Evolutionary conservation across 2,329 filamentous ascomycete genomes (phyloP).

Genomic region (Tolypocladium amazonense): DNA sequence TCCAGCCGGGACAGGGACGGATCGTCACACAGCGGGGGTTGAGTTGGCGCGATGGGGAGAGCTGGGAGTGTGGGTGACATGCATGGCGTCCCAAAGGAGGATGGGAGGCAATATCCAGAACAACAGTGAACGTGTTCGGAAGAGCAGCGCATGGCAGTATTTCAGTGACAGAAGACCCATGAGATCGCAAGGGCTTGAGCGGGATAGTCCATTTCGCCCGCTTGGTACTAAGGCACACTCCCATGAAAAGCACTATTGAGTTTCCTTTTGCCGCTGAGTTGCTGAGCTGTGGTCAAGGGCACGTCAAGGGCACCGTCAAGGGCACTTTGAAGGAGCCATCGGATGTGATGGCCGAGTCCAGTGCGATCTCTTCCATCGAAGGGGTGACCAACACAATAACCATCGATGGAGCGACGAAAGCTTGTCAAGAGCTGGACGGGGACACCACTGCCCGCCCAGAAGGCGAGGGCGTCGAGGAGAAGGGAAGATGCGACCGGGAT

Average conservation of each 20-base stretch:
- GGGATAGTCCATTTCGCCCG: too few species aligned
- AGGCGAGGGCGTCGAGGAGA: background rate
- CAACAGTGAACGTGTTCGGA: background rate
- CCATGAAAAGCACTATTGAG: background rate
- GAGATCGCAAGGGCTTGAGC: background rate
- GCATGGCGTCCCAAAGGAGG: background rate
- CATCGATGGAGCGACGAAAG: background rate
- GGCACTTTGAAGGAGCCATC: too few species aligned
- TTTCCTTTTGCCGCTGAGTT: background rate
- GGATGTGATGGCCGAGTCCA: background rate
- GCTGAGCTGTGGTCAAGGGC: background rate
- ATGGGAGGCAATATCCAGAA: background rate
- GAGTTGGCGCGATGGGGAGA: slow-evolving; percentile 6
- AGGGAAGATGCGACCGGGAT: background rate
- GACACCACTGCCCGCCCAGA: too few species aligned
- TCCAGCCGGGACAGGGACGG: slow-evolving; percentile 11
- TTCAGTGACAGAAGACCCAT: background rate
- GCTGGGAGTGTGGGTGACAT: slow-evolving; percentile 13
- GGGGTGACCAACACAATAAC: background rate
- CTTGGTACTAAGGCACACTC: background rate
- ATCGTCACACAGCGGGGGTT: slow-evolving; percentile 13
- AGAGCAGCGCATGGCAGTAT: background rate
- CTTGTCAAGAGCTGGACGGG: too few species aligned
- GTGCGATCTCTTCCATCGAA: background rate
- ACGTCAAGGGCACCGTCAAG: too few species aligned